Base-by-base conservation (phyloP, 2,329 filamentous ascomycete species). In the Talaromyces sp. region DNA sequence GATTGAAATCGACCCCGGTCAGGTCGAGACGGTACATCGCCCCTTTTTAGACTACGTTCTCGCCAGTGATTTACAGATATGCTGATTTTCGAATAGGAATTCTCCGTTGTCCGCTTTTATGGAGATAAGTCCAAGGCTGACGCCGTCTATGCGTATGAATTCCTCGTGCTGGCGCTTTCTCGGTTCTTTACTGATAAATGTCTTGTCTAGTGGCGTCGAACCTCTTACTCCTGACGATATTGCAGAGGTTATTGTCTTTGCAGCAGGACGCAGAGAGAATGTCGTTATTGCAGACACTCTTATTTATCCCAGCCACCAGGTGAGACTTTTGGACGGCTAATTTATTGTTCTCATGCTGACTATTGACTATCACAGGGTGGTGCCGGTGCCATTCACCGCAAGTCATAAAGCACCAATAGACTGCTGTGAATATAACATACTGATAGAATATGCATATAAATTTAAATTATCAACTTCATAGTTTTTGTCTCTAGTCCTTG, bases 201-300 rank as follows among this genome's bases (percentile, higher is more conserved):
- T 33, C n/a, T 10, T 57, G 25, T 25, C 56, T 62, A 89, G 86
- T 59, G 88, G 87, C 53, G 87, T 84, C 64, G 89, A 95, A 64
- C 91, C 92, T 40, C 79, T 97, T 65, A 96, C 91, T 0, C 89
- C 89, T 0, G 89, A 94, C 52, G 92, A 97, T 69, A 91, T 97
- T 68, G 92, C 92, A 11, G 92, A 97, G 76, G 81, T 95, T 31
- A 81, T 96, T 35, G 91, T 97, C 7, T 97, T 96, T 70, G 81
- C 88, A 2, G 91, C 89, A 3, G 88, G 88, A 3, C 83, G 92
- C 67, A 84, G 88, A 65, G 90, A 96, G 77, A 97, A 97, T 70
- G 90, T 96, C 5, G 90, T 96, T 19, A 75, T 97, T 64, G 92
- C 92, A 19, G 92, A 97, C 75, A 88, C 89, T 5, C 76, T 97